Evolutionary conservation across 208 protist species (phyloP), one percentile per base, ranked within the genome.

Genomic region (Trypanosomatidae sp.): DNA sequence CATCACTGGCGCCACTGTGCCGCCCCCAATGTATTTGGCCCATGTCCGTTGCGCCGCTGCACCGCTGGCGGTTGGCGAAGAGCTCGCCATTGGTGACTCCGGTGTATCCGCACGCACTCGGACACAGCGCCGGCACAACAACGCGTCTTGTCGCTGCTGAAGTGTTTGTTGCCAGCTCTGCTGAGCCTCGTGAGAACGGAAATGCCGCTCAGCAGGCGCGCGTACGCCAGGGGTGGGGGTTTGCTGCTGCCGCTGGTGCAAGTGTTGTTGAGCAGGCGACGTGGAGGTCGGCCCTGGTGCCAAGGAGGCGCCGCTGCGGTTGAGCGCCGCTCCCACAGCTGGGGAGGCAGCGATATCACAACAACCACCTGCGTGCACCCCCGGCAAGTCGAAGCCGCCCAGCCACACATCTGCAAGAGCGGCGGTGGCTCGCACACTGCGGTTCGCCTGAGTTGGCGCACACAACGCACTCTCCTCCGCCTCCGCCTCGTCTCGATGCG

Each of bases 81-180:
- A 44, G 22, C 47, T 33, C 49, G 15, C 19, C 46, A 25, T 22
- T 9, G 13, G 7, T 30, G 41, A 4, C 39, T 3, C 13, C 12
- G 28, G 55, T 2, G 53, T 22, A 28, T 72, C 68, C 2, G 33
- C 68, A 43, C 68, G 68, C 15, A 50, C 43, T 30, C 68, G 68
- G n/a, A 72, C 68, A 41, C 55, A 62, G 55, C 68, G 52, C n/a
- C 68, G 68, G 30, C 43, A 55, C 39, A 72, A 22, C 50, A 72
- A 41, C 6, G 55, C 55, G 3, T 72, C 55, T 44, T 72, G 68
- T 12, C 68, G 68, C 53, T 72, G 68, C 55, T 36, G 39, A 7
- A 72, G 68, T 28, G 68, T 62, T 30, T 64, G 52, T 25, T n/a
- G 55, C 41, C 68, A 30, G 2, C 30, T 39, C 5, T 64, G 55